Conservation (phyloP, 768 basidiomycete species). For the Russula lepida region DNA sequence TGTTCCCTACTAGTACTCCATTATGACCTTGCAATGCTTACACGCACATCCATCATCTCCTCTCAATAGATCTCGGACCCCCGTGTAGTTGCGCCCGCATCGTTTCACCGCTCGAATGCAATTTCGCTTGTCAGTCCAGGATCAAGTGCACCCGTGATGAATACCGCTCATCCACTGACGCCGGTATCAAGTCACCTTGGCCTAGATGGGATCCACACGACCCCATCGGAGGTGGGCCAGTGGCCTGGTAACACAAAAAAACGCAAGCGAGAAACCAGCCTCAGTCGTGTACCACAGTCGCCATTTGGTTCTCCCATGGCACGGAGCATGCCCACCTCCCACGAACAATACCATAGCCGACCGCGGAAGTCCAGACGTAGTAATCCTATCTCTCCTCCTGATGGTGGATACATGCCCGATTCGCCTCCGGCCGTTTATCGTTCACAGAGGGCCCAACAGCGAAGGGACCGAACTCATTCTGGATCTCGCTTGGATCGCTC, state of each 20-base stretch:
- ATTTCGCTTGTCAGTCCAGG: neutral
- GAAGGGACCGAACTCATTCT: neutral
- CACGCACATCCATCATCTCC: neutral
- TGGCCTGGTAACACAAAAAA: neutral
- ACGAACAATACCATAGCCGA: neutral
- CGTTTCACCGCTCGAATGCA: neutral
- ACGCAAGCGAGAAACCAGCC: slow-evolving; percentile 10
- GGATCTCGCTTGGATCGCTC: neutral
- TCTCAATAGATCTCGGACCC: slow-evolving; percentile 1
- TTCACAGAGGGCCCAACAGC: neutral
- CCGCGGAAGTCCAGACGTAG: slow-evolving; percentile 5
- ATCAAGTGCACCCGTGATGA: neutral
- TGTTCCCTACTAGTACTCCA: neutral
- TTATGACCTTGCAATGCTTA: neutral
- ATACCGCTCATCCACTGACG: slow-evolving; percentile 5
- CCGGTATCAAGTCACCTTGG: slow-evolving; percentile 2
- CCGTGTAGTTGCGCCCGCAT: neutral
- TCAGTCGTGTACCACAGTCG: neutral
- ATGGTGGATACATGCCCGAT: slow-evolving; percentile 7
- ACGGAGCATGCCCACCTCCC: neutral
- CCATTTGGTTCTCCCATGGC: neutral
- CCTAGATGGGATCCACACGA: neutral
- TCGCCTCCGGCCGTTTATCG: neutral
- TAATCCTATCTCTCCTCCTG: neutral
- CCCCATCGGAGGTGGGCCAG: neutral